A percentile compares a stretch with the other conserved stretches of the same genome.
These are phyloP conservation scores for Eustoma russellianum DNA, from an alignment of 257 asterid species.

Conservation along the genomic window DNA sequence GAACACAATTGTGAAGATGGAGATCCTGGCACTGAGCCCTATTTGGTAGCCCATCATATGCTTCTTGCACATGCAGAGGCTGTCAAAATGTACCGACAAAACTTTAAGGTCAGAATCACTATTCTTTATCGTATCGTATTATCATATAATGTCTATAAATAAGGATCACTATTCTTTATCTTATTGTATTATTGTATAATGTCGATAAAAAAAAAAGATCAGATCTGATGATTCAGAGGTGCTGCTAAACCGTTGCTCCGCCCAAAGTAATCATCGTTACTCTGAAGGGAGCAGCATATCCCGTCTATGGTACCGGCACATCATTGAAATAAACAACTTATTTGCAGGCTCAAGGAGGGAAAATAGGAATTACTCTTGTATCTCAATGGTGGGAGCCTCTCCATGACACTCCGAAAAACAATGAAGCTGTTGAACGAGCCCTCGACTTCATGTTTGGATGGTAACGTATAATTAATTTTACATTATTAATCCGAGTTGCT, in stretches of 20 bases:
- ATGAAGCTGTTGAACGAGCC: background rate
- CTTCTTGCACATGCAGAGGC: constrained; percentile 10
- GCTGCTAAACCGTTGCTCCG: background rate
- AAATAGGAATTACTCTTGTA: background rate
- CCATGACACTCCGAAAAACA: background rate
- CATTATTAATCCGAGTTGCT: too few species aligned
- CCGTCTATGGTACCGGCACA: too few species aligned
- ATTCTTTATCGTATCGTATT: background rate
- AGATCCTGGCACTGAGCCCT: constrained; percentile 1
- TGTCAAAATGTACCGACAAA: background rate
- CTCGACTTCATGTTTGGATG: constrained; percentile 1
- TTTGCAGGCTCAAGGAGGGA: background rate
- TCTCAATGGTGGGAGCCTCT: background rate
- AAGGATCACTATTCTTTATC: too few species aligned
- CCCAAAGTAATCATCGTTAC: background rate
- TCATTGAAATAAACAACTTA: background rate
- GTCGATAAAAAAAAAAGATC: too few species aligned
- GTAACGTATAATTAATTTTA: background rate
- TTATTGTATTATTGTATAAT: background rate
- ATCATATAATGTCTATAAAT: too few species aligned
- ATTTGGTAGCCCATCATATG: background rate
- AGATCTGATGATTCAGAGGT: too few species aligned
- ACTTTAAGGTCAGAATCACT: background rate
- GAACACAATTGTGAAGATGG: background rate
- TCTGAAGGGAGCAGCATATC: too few species aligned